Evolutionary conservation across 2,329 filamentous ascomycete genomes (phyloP), one percentile per base, ranked within the genome.

Genomic region (Colletotrichum cordylinicola): DNA sequence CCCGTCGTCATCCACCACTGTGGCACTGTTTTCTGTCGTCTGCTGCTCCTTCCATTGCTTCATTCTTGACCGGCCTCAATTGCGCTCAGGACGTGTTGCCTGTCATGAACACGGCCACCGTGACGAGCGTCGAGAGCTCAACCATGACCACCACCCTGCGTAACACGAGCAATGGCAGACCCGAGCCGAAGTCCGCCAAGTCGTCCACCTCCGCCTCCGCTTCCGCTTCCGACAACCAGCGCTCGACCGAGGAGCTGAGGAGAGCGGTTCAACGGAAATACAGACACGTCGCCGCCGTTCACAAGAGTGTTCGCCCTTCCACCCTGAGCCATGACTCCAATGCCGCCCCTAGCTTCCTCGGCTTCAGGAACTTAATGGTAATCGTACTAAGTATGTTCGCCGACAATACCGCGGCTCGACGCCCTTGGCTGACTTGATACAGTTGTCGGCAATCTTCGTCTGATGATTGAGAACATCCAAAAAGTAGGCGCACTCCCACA

Each of bases 391-490:
- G 95, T 97, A 90, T 78, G 90, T 77, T 8, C 12, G 33, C 24
- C 43, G 31, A 21, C 67, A 15, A 33, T 29, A 18, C 10, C 10
- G n/a, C 39, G 29, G 55, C 6, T 56, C 55, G 31, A 80, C 56
- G 29, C 43, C 27, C 70, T 27, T 24, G 64, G 62, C 69, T 78
- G 66, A 77, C 72, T 15, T 24, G 55, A 48, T 52, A 15, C 76
- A 96, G 95, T 98, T 81, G 95, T 96, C 66, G 97, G 96, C 81
- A 99, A 99, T 83, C 86, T 99, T 67, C 93, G 97, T 78, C 89
- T 99, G 81, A 95, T 98, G 87, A 96, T 99, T 82, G 97, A 98
- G 85, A 99, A 99, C 83, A 95, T 96, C 79, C 95, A 96, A 88
- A 98, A 98, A 90, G 95, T 95, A 82, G 77, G 68, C 61, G 37